Conservation (phyloP, 306 rosid species). For the Vicia sativa region DNA sequence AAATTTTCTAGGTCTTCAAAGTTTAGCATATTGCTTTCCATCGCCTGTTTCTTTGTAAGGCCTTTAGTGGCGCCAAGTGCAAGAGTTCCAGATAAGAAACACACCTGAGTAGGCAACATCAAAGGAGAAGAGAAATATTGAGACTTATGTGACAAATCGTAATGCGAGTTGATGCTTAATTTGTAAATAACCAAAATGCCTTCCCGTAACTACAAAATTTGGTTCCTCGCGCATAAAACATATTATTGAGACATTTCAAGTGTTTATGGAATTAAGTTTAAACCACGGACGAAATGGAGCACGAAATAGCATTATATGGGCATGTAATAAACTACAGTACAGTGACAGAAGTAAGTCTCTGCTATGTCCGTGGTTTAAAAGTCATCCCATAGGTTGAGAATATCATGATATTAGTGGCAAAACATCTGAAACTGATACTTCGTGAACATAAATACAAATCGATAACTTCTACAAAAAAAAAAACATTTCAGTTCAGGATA, state of each 20-base stretch:
- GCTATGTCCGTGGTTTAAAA: neutral
- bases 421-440: conserved; percentile 17
- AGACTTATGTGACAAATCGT: conserved; percentile 7
- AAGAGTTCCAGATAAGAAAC: conserved; percentile 92
- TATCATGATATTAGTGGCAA: conserved; percentile 12
- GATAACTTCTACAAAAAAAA: conserved; percentile 20
- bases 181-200: conserved; percentile 9
- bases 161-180: neutral
- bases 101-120: conserved; percentile 63
- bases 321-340: neutral
- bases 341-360: neutral
- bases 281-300: conserved; percentile 18
- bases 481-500: conserved; percentile 1
- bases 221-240: conserved; percentile 21
- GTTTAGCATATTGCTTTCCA: conserved; percentile 70
- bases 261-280: conserved; percentile 19
- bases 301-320: conserved; percentile 2
- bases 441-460: neutral
- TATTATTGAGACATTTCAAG: neutral
- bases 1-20: conserved; percentile 94
- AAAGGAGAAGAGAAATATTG: conserved; percentile 3
- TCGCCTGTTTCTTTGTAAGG: conserved; percentile 80
- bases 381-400: conserved; percentile 7
- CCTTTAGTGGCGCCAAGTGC: conserved; percentile 99
- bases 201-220: conserved; percentile 7